Evolutionary conservation across 306 rosid genomes (phyloP).

Genomic region (Ormosia emarginata): DNA sequence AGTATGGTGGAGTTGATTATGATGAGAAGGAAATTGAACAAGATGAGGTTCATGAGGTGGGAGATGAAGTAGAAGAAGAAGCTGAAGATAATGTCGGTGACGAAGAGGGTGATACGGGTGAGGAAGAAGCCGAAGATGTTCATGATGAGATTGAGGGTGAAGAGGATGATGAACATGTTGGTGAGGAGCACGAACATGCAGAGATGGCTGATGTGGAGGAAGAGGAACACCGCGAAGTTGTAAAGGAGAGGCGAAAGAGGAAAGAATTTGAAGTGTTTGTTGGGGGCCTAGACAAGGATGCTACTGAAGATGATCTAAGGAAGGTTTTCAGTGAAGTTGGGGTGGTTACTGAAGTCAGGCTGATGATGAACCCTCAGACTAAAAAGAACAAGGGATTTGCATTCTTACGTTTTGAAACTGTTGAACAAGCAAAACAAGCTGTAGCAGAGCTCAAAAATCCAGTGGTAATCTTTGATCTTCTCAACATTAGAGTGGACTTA

Average conservation of each 20-base stretch:
- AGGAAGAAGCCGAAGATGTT: conserved; percentile 78
- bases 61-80: conserved; percentile 74
- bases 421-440: conserved; percentile 90
- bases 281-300: conserved; percentile 96
- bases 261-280: conserved; percentile 98
- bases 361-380: conserved; percentile 95
- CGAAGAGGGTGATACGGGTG: conserved; percentile 75
- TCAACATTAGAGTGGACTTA: conserved; percentile 28
- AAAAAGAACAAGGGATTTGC: conserved; percentile 98
- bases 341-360: conserved; percentile 83
- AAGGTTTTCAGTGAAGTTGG: conserved; percentile 76
- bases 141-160: conserved; percentile 78
- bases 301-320: conserved; percentile 81
- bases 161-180: conserved; percentile 68
- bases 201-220: conserved; percentile 70
- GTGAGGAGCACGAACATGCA: conserved; percentile 52
- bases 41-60: conserved; percentile 67
- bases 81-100: conserved; percentile 65
- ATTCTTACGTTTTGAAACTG: conserved; percentile 83
- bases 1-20: conserved; percentile 82
- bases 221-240: conserved; percentile 83
- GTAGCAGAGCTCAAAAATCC: conserved; percentile 75
- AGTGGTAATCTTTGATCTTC: conserved; percentile 61
- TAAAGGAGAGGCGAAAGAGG: conserved; percentile 86
- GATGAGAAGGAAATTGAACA: conserved; percentile 94